A percentile compares a stretch with the other conserved stretches of the same genome.
Evolutionary conservation across 2,329 filamentous ascomycete species (phyloP).

Genomic region (Tolypocladium pustulatum): DNA sequence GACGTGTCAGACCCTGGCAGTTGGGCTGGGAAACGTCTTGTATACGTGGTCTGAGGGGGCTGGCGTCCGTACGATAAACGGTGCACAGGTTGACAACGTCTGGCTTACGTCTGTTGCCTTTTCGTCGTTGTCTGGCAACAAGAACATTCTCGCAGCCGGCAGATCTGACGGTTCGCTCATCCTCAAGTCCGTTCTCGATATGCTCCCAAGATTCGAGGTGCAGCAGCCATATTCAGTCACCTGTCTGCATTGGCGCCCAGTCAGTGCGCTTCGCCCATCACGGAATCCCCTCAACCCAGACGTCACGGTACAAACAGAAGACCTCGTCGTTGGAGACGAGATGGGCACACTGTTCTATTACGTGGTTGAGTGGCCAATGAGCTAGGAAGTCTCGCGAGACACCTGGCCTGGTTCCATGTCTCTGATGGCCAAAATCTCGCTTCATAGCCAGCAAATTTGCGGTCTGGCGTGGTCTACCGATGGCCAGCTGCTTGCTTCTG

Average conservation of each 20-base stretch:
- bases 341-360: conserved; percentile 78
- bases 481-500: conserved; percentile 70
- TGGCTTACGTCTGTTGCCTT: conserved; percentile 82
- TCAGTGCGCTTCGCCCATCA: conserved; percentile 39
- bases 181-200: conserved; percentile 67
- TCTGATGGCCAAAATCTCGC: conserved; percentile 63
- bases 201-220: conserved; percentile 62
- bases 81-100: conserved; percentile 11
- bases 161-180: conserved; percentile 66
- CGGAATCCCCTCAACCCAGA: conserved; percentile 35
- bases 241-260: conserved; percentile 73
- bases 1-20: conserved; percentile 65
- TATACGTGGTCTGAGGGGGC: conserved; percentile 80
- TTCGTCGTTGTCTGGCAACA: conserved; percentile 65
- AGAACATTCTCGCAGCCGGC: conserved; percentile 76
- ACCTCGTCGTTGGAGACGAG: conserved; percentile 80
- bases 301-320: conserved; percentile 57
- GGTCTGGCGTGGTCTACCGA: conserved; percentile 80
- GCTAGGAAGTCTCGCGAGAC: conserved; percentile 51
- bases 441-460: conserved; percentile 85
- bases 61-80: conserved; percentile 45
- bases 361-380: conserved; percentile 70
- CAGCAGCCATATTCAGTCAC: conserved; percentile 63
- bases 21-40: conserved; percentile 68
- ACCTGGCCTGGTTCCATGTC: conserved; percentile 71